These are phyloP conservation scores for Asclepias syriaca DNA, from an alignment of 257 asterid genomes.

Conservation along the genomic window DNA sequence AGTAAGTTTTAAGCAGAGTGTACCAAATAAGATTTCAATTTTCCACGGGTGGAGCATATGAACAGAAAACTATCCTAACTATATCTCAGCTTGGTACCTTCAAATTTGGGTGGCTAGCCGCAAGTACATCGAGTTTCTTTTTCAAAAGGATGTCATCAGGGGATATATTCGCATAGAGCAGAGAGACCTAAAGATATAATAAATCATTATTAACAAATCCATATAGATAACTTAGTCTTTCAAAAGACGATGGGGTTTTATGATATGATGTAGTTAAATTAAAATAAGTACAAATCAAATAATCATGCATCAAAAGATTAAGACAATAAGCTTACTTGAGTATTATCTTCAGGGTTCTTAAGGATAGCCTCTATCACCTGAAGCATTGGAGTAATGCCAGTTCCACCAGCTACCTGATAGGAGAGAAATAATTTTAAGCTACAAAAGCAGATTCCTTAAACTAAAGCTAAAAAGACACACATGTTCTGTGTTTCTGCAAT, in stretches of 20 bases:
- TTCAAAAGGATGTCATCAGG: slow-evolving; percentile 97
- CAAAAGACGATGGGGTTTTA: not conserved
- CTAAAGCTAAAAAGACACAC: not conserved
- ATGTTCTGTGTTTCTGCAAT: not conserved
- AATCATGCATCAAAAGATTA: slow-evolving; percentile 5
- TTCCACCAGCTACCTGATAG: slow-evolving; percentile 87
- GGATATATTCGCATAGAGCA: slow-evolving; percentile 84
- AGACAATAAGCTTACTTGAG: slow-evolving; percentile 47
- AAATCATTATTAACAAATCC: not conserved
- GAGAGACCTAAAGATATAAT: slow-evolving; percentile 53
- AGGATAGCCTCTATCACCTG: slow-evolving; percentile 88
- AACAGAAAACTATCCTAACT: not conserved
- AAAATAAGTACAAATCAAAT: not conserved
- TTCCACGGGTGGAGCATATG: not conserved
- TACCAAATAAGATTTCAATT: slow-evolving; percentile 12
- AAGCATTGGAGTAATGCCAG: slow-evolving; percentile 98
- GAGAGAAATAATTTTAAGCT: slow-evolving; percentile 9
- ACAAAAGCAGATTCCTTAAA: slow-evolving; percentile 2
- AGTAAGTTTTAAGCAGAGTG: slow-evolving; percentile 39
- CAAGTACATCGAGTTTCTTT: slow-evolving; percentile 83
- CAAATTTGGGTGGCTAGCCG: slow-evolving; percentile 78
- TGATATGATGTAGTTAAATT: not conserved
- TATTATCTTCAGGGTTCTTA: slow-evolving; percentile 85
- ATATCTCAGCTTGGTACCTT: slow-evolving; percentile 43
- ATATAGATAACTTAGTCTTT: not conserved